A percentile compares a stretch with the other conserved stretches of the same genome.
These are phyloP conservation scores for Ogataea polymorpha DNA, from an alignment of 805 yeast species.

Conservation along the genomic window DNA sequence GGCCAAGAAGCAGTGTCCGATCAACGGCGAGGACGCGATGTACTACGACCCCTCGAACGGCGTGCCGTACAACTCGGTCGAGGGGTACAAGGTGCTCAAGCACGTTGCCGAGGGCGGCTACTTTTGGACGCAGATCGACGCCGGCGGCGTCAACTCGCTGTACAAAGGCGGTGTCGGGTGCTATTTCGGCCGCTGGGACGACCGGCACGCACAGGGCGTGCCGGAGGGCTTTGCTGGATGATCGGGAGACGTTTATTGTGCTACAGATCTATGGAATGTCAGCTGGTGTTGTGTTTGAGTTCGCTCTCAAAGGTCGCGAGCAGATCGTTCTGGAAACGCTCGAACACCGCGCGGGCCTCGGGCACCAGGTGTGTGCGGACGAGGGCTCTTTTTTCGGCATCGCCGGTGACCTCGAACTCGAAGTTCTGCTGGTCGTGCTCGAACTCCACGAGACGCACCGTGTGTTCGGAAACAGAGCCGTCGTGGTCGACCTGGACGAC, in stretches of 20 bases:
- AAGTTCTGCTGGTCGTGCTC: constrained; percentile 75
- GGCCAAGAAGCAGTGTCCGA: constrained; percentile 61
- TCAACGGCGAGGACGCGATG: constrained; percentile 75
- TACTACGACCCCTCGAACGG: constrained; percentile 89
- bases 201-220: constrained; percentile 75
- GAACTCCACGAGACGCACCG: constrained; percentile 58
- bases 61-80: constrained; percentile 80
- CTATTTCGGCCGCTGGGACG: constrained; percentile 38
- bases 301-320: constrained; percentile 30
- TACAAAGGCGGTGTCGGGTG: constrained; percentile 38
- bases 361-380: constrained; percentile 54
- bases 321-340: constrained; percentile 59
- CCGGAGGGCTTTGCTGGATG: constrained; percentile 67
- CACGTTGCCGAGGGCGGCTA: constrained; percentile 53
- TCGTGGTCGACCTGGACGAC: constrained; percentile 39
- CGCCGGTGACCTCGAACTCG: constrained; percentile 43
- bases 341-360: constrained; percentile 40
- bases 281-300: constrained; percentile 50
- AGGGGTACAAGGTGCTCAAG: constrained; percentile 64
- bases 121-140: constrained; percentile 50
- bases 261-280: constrained; percentile 5
- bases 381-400: constrained; percentile 34
- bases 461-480: constrained; percentile 36
- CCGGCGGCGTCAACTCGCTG: constrained; percentile 40
- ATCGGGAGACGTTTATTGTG: constrained; percentile 2